Base-by-base conservation (phyloP, 371 early-diverging fungal species). In the Thermomucor indicae-seudaticae region DNA sequence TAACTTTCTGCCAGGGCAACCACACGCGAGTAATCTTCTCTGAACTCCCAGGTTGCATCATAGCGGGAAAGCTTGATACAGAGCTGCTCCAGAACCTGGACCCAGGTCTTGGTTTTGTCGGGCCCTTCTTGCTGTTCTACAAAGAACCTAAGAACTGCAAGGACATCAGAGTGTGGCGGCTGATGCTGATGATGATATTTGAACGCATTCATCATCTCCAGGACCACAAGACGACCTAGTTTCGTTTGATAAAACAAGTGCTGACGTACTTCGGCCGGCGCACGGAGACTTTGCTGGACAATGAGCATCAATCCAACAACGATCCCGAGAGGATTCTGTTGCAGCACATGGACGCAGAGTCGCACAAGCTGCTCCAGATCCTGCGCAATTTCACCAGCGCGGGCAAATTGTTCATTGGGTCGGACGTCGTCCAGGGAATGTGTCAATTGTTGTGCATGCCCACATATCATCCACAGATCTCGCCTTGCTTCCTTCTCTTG, bases 21-120 rank as follows among this genome's bases (percentile, higher is more conserved):
- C 0, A 72, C 67, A 35, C 68, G 56, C 25, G 53, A 48, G 24
- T 72, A 72, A 30, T 72, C 72, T 45, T 62, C 64, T 31, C 67
- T 43, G 43, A 64, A 68, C 42, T 72, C 67, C 72, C 72, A 72
- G 46, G 59, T 63, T 4, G 58, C 38, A 51, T 72, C 72, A 35
- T 64, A 65, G 14, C 62, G 46, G 23, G 66, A 52, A 25, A 68
- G 32, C 35, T 46, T 51, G 10, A 49, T 45, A 42, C 69, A 65
- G 3, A 60, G 48, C 6, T 60, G 37, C 28, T 62, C 54, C 23
- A 72, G 23, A 31, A 38, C 35, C 10, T 49, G 37, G 10, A 66
- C 28, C 72, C 72, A 72, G 30, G 25, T 25, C 30, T 24, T 1
- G 48, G 23, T 37, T 17, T 28, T 41, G 16, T 48, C 29, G 4